Evolutionary conservation across 176 grass and related monocot species (phyloP), one percentile per base, ranked within the genome.

Genomic region (Typha latifolia): DNA sequence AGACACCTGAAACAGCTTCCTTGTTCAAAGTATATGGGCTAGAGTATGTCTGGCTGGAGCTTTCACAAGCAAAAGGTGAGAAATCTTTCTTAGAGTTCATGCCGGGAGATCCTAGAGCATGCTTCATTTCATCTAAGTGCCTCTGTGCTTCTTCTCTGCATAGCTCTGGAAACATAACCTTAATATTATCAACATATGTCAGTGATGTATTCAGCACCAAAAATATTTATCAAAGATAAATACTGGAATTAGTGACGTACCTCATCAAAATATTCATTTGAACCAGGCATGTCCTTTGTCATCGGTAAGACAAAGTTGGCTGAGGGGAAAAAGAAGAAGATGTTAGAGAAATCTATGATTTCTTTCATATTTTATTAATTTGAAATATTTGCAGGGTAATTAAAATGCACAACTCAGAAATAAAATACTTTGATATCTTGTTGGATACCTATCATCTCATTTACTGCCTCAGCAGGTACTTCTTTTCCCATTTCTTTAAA

Each of bases 401-500:
- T 16, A 57, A 15, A 57, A 57, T 57, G 4, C 52, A 16, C 19
- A 57, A 20, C n/a, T 57, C 3, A 20, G 52, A 20, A 18, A 57
- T 5, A 57, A 57, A 57, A 20, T 19, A 37, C 27, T 32, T 3
- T 56, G 5, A 23, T 9, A 18, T 57, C 27, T 22, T 66, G 48
- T 26, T 23, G 61, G 13, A 52, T 86, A 90, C 83, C 87, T 77
- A 53, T 83, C 87, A 90, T 90, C 64, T 86, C 70, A 50, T 86
- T 76, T 80, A 90, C 47, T 26, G 77, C 83, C 49, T 90, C 80
- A 74, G 80, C 69, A 69, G 87, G 87, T 52, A 86, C 70, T 13
- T 86, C 83, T 56, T 90, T 86, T 69, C 87, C 87, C 87, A 80
- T 90, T 49, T 90, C 87, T 66, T 61, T 63, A 31, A 78, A 86